Evolutionary conservation across 2,329 filamentous ascomycete genomes (phyloP).

Genomic region (Calonectria honghensis): DNA sequence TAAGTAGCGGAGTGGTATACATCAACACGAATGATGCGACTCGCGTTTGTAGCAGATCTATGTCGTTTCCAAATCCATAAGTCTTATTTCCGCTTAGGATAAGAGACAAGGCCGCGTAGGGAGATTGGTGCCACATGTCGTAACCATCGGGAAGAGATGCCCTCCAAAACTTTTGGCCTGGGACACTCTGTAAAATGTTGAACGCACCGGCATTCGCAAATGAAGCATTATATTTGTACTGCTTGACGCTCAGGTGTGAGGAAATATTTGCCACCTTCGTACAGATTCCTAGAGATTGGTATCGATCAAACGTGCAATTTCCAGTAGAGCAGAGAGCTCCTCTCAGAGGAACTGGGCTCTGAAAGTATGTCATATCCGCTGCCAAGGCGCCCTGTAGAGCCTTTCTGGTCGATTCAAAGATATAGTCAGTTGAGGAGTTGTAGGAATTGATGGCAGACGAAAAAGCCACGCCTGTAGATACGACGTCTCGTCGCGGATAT

Average conservation of each 20-base stretch:
- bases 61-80: neutral
- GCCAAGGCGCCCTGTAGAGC: neutral
- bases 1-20: neutral
- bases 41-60: neutral
- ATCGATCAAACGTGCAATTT: conserved; percentile 1
- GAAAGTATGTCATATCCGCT: neutral
- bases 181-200: no score
- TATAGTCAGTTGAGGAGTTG: neutral
- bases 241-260: neutral
- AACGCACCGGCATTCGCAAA: neutral
- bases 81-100: neutral
- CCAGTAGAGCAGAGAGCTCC: neutral
- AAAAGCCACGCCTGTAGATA: neutral
- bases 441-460: neutral
- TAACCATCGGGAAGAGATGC: neutral
- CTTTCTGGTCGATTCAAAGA: neutral
- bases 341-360: neutral
- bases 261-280: neutral
- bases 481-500: neutral
- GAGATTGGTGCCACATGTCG: neutral
- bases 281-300: neutral
- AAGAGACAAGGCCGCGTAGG: neutral
- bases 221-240: neutral
- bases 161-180: neutral
- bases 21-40: neutral